A percentile compares a stretch with the other conserved stretches of the same genome.
Evolutionary conservation across 345 rosid genomes (phyloP).

Genomic region (Laguncularia racemosa): DNA sequence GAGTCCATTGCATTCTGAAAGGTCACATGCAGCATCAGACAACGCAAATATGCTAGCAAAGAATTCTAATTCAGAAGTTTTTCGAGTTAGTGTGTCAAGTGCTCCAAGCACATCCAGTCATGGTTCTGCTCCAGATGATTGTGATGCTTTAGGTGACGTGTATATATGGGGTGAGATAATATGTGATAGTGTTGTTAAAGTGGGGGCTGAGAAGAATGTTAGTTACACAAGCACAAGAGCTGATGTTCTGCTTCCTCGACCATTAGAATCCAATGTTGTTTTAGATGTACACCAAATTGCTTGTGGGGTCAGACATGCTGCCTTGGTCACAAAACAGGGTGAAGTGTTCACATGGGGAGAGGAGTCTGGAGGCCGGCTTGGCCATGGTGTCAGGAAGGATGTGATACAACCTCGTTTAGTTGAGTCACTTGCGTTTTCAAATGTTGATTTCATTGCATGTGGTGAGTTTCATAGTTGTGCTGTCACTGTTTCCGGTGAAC

Average conservation of each 20-base stretch:
- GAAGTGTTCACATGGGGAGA: conserved; percentile 97
- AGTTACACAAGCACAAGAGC: conserved; percentile 48
- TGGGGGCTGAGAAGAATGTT: conserved; percentile 51
- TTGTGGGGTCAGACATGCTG: conserved; percentile 88
- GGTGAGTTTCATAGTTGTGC: conserved; percentile 97
- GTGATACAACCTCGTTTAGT: conserved; percentile 66
- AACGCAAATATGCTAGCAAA: conserved; percentile 77
- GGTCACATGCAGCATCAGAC: conserved; percentile 82
- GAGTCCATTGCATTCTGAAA: conserved; percentile 57
- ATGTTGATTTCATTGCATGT: conserved; percentile 79
- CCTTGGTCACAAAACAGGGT: conserved; percentile 85
- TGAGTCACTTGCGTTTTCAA: conserved; percentile 61
- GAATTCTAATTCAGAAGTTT: conserved; percentile 77
- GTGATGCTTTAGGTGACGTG: conserved; percentile 95
- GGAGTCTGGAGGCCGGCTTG: conserved; percentile 93
- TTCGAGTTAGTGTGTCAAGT: conserved; percentile 96
- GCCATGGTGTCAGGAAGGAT: conserved; percentile 81
- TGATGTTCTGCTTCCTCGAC: conserved; percentile 69
- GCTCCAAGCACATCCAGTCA: conserved; percentile 94
- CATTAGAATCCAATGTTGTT: conserved; percentile 77
- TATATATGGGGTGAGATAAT: conserved; percentile 94
- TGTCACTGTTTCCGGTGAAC: conserved; percentile 82
- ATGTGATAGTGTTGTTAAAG: conserved; percentile 53
- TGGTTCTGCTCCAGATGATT: conserved; percentile 93
- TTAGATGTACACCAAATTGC: conserved; percentile 87